phyloP scores from a whole-genome alignment of 306 rosid genomes.

The Cucumis melo region DNA sequence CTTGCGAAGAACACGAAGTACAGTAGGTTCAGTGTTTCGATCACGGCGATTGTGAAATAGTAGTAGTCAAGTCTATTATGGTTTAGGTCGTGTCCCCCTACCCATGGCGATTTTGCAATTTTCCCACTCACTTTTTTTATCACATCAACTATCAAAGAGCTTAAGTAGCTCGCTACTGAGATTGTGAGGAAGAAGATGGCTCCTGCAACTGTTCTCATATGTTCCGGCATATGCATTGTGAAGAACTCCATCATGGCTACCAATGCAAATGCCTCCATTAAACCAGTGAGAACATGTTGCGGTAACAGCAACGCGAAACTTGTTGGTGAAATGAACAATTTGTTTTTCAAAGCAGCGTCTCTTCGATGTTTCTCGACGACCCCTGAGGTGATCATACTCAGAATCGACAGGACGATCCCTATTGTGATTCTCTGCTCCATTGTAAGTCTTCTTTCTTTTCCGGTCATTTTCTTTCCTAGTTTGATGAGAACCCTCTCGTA shows the following conservation, averaged over 20 bases:
- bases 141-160: constrained; percentile 39
- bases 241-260: constrained; percentile 69
- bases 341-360: constrained; percentile 23
- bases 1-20: constrained; percentile 48
- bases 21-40: constrained; percentile 36
- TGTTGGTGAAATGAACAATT: constrained; percentile 25
- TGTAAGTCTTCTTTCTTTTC: constrained; percentile 24
- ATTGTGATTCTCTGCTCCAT: constrained; percentile 33
- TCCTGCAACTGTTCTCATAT: constrained; percentile 66
- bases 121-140: constrained; percentile 21
- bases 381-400: constrained; percentile 55
- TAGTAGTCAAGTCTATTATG: constrained; percentile 36
- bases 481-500: constrained; percentile 49
- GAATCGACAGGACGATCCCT: constrained; percentile 53
- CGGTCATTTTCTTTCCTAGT: constrained; percentile 1
- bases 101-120: constrained; percentile 33
- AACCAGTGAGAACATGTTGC: constrained; percentile 42
- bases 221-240: constrained; percentile 52
- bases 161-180: constrained; percentile 42
- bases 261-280: constrained; percentile 54
- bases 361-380: constrained; percentile 42
- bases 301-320: constrained; percentile 40
- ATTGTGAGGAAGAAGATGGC: constrained; percentile 58
- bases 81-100: constrained; percentile 57
- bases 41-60: constrained; percentile 37